Conservation (phyloP, 2,329 filamentous ascomycete species). For the Chaetomiaceae sp. region DNA sequence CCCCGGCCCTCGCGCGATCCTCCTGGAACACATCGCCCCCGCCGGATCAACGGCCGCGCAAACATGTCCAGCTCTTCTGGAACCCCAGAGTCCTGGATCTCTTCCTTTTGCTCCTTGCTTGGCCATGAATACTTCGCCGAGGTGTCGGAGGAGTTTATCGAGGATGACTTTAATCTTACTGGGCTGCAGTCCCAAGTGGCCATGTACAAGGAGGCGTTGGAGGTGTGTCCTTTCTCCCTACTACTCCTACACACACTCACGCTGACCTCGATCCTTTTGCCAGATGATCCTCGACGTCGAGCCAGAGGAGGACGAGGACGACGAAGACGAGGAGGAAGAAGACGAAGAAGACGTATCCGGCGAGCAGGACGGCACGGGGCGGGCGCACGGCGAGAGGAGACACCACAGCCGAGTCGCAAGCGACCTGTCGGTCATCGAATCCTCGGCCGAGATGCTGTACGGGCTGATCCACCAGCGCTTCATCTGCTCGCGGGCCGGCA, state of each 20-base stretch:
- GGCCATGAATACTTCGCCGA: conserved; percentile 99
- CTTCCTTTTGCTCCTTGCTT: conserved; percentile 89
- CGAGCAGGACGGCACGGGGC: conserved; percentile 52
- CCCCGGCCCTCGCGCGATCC: not conserved
- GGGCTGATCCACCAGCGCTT: conserved; percentile 97
- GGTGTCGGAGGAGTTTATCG: conserved; percentile 97
- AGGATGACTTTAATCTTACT: conserved; percentile 99
- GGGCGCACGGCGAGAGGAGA: conserved; percentile 54
- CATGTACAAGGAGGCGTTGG: conserved; percentile 98
- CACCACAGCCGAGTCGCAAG: conserved; percentile 82
- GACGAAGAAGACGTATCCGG: conserved; percentile 67
- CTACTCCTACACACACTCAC: not conserved
- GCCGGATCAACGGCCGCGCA: conserved; percentile 3
- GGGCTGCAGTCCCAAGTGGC: conserved; percentile 91
- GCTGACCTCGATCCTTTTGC: conserved; percentile 18
- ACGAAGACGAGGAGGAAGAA: conserved; percentile 76
- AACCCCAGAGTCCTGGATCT: conserved; percentile 87
- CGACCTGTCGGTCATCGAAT: conserved; percentile 93
- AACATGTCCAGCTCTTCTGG: conserved; percentile 59
- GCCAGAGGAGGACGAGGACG: conserved; percentile 87
- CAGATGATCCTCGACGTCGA: conserved; percentile 98
- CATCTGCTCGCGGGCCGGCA: conserved; percentile 92
- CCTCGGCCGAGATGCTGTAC: conserved; percentile 95
- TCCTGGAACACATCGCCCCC: not conserved
- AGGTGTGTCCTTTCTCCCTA: conserved; percentile 45